Evolutionary conservation across 2,329 filamentous ascomycete species (phyloP).

Genomic region (Pyrenophora teres): DNA sequence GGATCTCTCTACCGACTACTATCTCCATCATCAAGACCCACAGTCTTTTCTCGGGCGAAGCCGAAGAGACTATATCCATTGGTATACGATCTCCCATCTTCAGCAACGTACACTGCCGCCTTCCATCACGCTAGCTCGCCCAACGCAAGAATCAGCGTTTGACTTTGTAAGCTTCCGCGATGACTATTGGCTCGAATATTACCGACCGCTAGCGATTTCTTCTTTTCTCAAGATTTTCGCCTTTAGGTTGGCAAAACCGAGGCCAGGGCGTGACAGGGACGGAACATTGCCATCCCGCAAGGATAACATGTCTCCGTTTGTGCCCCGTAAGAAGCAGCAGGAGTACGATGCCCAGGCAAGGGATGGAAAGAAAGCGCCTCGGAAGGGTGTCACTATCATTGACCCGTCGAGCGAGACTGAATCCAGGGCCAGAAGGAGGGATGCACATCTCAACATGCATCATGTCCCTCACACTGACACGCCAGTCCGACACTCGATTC

Average conservation of each 20-base stretch:
- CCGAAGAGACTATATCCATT: constrained; percentile 78
- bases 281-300: constrained; percentile 72
- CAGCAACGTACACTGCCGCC: constrained; percentile 65
- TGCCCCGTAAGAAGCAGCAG: constrained; percentile 62
- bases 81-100: constrained; percentile 80
- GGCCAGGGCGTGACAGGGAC: constrained; percentile 78
- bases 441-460: constrained; percentile 22
- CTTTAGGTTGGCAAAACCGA: constrained; percentile 81
- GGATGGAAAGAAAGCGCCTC: constrained; percentile 63
- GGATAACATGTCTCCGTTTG: constrained; percentile 88
- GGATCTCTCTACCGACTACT: constrained; percentile 94
- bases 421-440: constrained; percentile 24
- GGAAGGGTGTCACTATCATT: constrained; percentile 73
- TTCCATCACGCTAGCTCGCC: constrained; percentile 49
- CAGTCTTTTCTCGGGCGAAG: constrained; percentile 68
- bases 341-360: constrained; percentile 59
- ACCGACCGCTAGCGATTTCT: constrained; percentile 83
- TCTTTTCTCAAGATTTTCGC: constrained; percentile 91
- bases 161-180: constrained; percentile 68
- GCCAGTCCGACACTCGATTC: constrained; percentile 49
- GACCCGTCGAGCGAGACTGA: constrained; percentile 58
- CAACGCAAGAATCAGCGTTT: constrained; percentile 19
- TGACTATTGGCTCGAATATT: constrained; percentile 98
- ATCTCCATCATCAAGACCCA: constrained; percentile 88
- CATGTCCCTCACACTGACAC: constrained; percentile 40